Base-by-base conservation (phyloP, 2,329 filamentous ascomycete genomes). In the Phialophora chinensis region DNA sequence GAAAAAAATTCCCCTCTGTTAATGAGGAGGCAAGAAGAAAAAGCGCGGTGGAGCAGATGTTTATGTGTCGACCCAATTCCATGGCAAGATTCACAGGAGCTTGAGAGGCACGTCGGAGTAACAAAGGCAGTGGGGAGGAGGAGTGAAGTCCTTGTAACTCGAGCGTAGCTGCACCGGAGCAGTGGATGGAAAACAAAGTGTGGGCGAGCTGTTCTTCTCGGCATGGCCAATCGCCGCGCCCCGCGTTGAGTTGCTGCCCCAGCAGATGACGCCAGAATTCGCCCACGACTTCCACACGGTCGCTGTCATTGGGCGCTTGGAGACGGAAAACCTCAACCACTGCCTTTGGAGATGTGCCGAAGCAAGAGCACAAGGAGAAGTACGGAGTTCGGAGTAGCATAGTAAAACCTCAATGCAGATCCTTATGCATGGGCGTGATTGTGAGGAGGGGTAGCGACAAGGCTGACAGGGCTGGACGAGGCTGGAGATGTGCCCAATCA, bases 201-300 rank as follows among this genome's bases (percentile, higher is more conserved):
- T 53, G 59, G 59, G 35, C 42, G 55, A 42, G 35, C 17, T 38
- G 47, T 52, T 54, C 31, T 53, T 42, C 33, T 35, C 14, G 11
- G 31, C 25, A 29, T n/a, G 58, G 11, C 58, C 58, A 60, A 60
- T 60, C 44, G 27, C 58, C 14, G 58, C 1, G n/a, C 23, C 58
- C 29, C 44, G 25, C 42, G 20, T 11, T 12, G 29, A 33, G 5
- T 20, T 17, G 12, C 29, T 60, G 42, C 58, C 44, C 44, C 58
- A 52, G 38, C 17, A n/a, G 31, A 60, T 60, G 58, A 60, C 58
- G 58, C 44, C 58, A 60, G 25, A 52, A 20, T 52, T 60, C 12
- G 27, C 17, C 44, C 42, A 47, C 25, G 56, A 25, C 35, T n/a
- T 59, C 56, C 12, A 53, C 4, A 10, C 20, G n/a, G 8, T 7